Percentiles rank a stretch among this genome's conserved stretches.
These are phyloP conservation scores for Penicillium ochrochloron DNA, from an alignment of 495 filamentous ascomycete species.

Conservation along the genomic window DNA sequence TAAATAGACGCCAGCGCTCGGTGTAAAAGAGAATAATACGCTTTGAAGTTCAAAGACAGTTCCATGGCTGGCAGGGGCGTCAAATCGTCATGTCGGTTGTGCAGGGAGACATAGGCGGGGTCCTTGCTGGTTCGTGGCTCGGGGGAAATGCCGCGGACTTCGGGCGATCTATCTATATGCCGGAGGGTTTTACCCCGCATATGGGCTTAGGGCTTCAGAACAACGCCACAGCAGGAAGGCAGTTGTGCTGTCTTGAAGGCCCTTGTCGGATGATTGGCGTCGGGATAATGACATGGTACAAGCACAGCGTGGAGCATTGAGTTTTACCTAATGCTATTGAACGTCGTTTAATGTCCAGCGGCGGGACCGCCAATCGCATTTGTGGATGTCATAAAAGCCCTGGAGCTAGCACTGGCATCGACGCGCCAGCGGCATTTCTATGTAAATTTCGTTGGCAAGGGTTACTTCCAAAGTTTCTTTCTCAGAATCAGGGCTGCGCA, in stretches of 20 bases:
- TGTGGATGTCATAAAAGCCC: constrained; percentile 11
- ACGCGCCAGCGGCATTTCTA: neutral
- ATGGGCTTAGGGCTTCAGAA: neutral
- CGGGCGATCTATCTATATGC: neutral
- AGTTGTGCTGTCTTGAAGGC: neutral
- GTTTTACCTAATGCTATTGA: neutral
- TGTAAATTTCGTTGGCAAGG: neutral
- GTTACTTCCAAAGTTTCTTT: neutral
- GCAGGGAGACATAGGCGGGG: neutral
- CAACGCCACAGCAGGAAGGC: neutral
- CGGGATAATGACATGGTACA: neutral
- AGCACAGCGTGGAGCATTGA: neutral
- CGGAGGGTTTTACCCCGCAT: neutral
- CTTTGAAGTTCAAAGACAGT: neutral
- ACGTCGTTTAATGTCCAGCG: constrained; percentile 7
- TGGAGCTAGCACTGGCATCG: constrained; percentile 11
- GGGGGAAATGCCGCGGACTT: neutral
- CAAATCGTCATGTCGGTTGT: neutral
- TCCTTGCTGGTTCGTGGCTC: neutral
- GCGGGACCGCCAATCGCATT: constrained; percentile 7
- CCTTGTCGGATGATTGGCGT: neutral
- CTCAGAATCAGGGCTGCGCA: neutral
- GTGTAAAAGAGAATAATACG: neutral
- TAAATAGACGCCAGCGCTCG: neutral
- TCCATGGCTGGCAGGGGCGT: neutral